Evolutionary conservation across 164 flowering plant genomes (phyloP), one percentile per base, ranked within the genome.

Genomic region (Vitis vinifera): DNA sequence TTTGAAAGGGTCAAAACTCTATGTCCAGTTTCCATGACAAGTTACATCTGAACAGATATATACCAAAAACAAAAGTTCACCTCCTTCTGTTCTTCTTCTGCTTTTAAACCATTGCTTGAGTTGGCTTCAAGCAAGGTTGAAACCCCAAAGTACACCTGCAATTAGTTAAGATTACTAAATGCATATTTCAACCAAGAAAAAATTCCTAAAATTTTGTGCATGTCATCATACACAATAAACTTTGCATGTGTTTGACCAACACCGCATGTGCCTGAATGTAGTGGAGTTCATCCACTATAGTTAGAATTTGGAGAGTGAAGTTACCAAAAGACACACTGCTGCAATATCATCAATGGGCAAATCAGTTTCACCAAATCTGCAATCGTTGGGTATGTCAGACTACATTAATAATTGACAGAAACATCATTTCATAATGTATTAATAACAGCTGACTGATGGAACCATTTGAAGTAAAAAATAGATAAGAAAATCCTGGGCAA

Each of bases 261-360:
- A 37, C 44, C 4, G 0, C 44, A 37, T 37, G 44, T 37, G 7
- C 44, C 6, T 37, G 7, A 37, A 37, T 37, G 44, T 37, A 37
- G 9, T 19, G 11, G 27, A 16, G 31, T 12, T 56, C 31, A 62
- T 62, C 27, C 10, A 48, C 19, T 4, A 37, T 37, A 37, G 44
- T 37, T 37, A 37, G 7, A 37, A 37, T 37, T 37, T 37, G 7
- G 44, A 49, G 29, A 47, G 11, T 19, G 51, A 59, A 68, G 47
- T 83, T 90, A 95, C 99, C 91, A 95, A 80, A 19, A 95, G 91
- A 75, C 81, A 76, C 64, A 86, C 99, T 75, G 99, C 99, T 69
- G 98, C 98, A 84, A 95, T 89, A 69, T 95, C 99, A 83, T 95
- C 99, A 75, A 95, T 37, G 14, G 99, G 98, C 76, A 95, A 76